Conservation (phyloP, 345 rosid species). For the Acer campestre region DNA sequence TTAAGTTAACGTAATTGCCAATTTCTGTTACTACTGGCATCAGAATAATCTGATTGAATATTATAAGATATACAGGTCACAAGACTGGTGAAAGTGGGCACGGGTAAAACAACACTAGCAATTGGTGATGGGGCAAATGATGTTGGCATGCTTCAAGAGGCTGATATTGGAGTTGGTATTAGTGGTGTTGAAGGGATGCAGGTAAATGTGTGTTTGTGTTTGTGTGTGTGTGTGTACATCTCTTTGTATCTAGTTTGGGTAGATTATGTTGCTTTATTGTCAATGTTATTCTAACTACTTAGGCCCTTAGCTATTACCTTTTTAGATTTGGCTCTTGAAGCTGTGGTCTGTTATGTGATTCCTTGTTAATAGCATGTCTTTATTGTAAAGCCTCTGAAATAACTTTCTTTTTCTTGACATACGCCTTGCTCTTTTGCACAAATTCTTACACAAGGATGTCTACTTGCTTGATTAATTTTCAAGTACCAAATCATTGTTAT, state of each 20-base stretch:
- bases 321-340: neutral
- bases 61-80: conserved; percentile 67
- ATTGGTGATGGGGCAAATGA: conserved; percentile 98
- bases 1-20: neutral
- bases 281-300: neutral
- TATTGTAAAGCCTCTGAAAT: neutral
- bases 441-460: too few relatives aligned
- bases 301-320: neutral
- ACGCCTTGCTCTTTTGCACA: too few relatives aligned
- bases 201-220: conserved; percentile 34
- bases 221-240: neutral
- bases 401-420: neutral
- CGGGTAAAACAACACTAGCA: conserved; percentile 65
- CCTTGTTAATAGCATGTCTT: neutral
- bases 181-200: conserved; percentile 98
- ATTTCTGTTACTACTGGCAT: conserved; percentile 19
- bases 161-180: conserved; percentile 95
- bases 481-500: neutral
- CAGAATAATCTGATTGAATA: conserved; percentile 44
- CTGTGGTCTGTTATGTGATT: neutral
- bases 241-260: neutral
- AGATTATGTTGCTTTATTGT: neutral
- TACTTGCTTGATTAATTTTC: too few relatives aligned
- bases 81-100: conserved; percentile 70
- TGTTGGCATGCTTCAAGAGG: conserved; percentile 96